phyloP scores from a whole-genome alignment of 805 yeast species.

The Diddensiella transvaalensis region DNA sequence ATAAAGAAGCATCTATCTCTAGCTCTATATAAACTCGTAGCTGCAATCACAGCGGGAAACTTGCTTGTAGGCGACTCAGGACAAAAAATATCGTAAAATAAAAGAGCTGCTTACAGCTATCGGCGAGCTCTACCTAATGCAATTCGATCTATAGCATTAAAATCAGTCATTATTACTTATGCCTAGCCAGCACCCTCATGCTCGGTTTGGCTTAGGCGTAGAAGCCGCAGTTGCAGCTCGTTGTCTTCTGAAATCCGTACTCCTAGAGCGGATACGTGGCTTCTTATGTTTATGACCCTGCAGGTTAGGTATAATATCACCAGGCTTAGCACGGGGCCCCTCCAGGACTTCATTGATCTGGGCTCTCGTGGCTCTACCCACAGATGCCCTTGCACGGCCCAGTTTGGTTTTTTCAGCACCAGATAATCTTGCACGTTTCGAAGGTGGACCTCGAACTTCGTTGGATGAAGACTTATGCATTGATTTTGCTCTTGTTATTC shows the following conservation, averaged over 20 bases:
- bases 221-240: neutral
- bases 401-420: constrained; percentile 70
- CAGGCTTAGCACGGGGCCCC: constrained; percentile 76
- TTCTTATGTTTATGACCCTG: constrained; percentile 44
- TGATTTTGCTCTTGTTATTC: constrained; percentile 69
- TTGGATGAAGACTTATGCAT: constrained; percentile 12
- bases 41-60: too few relatives aligned
- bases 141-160: too few relatives aligned
- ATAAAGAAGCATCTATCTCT: too few relatives aligned
- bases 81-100: too few relatives aligned
- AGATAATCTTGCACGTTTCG: constrained; percentile 39
- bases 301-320: constrained; percentile 56
- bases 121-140: too few relatives aligned
- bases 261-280: constrained; percentile 44
- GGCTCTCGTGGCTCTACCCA: constrained; percentile 78
- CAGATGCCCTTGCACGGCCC: constrained; percentile 72
- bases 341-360: constrained; percentile 56
- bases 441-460: constrained; percentile 23
- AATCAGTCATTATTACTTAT: too few relatives aligned
- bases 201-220: neutral
- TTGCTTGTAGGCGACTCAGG: too few relatives aligned
- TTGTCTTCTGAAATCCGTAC: constrained; percentile 41
- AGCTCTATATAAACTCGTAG: too few relatives aligned
- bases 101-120: too few relatives aligned
- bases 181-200: too few relatives aligned